Conservation (phyloP, 2,329 filamentous ascomycete species). For the Shiraia sp. region DNA sequence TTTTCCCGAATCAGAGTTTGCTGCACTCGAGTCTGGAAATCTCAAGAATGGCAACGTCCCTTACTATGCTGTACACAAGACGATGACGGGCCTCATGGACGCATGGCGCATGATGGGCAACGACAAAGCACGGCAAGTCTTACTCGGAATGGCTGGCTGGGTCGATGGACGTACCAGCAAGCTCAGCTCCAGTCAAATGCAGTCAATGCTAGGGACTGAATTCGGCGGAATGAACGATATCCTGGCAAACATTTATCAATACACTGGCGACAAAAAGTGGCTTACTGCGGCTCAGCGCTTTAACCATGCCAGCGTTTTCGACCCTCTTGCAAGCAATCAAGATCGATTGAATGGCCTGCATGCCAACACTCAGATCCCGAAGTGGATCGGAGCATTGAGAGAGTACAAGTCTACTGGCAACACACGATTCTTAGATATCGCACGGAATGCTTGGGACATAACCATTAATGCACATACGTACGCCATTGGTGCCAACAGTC, state of each 20-base stretch:
- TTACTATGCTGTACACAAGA: conserved; percentile 61
- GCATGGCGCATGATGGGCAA: conserved; percentile 54
- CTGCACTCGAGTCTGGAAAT: conserved; percentile 48
- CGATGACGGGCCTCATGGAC: conserved; percentile 56
- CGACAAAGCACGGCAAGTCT: conserved; percentile 48
- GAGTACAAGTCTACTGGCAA: conserved; percentile 56
- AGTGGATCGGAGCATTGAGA: conserved; percentile 57
- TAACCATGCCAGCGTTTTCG: conserved; percentile 54
- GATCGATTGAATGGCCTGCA: conserved; percentile 55
- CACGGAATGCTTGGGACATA: conserved; percentile 55
- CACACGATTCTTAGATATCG: conserved; percentile 53
- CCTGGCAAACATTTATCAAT: conserved; percentile 53
- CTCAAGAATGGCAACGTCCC: conserved; percentile 57
- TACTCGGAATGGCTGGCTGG: conserved; percentile 54
- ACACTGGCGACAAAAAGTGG: conserved; percentile 53
- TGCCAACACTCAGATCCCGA: conserved; percentile 59
- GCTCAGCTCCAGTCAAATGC: conserved; percentile 53
- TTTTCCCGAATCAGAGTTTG: conserved; percentile 58
- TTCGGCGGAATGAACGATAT: conserved; percentile 61
- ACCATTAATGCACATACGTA: conserved; percentile 55
- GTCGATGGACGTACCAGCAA: conserved; percentile 53
- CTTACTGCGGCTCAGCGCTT: conserved; percentile 54
- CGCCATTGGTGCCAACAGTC: conserved; percentile 59
- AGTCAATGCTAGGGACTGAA: conserved; percentile 54
- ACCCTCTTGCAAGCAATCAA: conserved; percentile 51